Percentiles rank a stretch among this genome's conserved stretches.
These are phyloP conservation scores for Colletotrichum spinosum DNA, from an alignment of 2,329 filamentous ascomycete species.

Conservation along the genomic window DNA sequence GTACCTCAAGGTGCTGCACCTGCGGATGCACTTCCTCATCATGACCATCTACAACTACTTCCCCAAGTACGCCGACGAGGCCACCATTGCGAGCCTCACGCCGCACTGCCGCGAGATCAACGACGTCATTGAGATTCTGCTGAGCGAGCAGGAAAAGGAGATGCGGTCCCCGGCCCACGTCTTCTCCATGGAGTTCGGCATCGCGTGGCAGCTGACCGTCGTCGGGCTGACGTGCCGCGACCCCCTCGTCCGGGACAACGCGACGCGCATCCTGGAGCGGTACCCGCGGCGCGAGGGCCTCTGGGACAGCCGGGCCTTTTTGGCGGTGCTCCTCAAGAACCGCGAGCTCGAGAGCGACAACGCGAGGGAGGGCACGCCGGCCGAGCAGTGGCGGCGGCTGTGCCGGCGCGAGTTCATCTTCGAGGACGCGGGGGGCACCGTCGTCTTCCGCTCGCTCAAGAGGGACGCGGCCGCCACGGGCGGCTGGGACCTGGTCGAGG, in stretches of 20 bases:
- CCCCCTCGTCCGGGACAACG: slow-evolving; percentile 50
- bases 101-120: slow-evolving; percentile 57
- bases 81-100: slow-evolving; percentile 51
- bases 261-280: slow-evolving; percentile 52
- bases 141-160: slow-evolving; percentile 41
- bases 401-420: slow-evolving; percentile 53
- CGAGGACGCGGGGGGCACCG: slow-evolving; percentile 46
- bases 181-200: slow-evolving; percentile 60
- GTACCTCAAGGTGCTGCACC: slow-evolving; percentile 46
- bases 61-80: slow-evolving; percentile 51
- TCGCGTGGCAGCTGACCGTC: slow-evolving; percentile 57
- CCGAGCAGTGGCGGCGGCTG: slow-evolving; percentile 54
- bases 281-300: slow-evolving; percentile 58
- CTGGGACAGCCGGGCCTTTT: slow-evolving; percentile 54
- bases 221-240: slow-evolving; percentile 56
- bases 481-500: slow-evolving; percentile 52
- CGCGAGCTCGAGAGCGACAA: slow-evolving; percentile 49
- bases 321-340: slow-evolving; percentile 53
- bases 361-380: slow-evolving; percentile 45
- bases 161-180: slow-evolving; percentile 42
- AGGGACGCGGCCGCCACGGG: slow-evolving; percentile 45
- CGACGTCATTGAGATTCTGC: slow-evolving; percentile 50
- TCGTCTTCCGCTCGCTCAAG: slow-evolving; percentile 51
- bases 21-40: slow-evolving; percentile 56
- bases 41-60: slow-evolving; percentile 53